Evolutionary conservation across 164 flowering plant genomes (phyloP).

Genomic region (Litsea cubeba): DNA sequence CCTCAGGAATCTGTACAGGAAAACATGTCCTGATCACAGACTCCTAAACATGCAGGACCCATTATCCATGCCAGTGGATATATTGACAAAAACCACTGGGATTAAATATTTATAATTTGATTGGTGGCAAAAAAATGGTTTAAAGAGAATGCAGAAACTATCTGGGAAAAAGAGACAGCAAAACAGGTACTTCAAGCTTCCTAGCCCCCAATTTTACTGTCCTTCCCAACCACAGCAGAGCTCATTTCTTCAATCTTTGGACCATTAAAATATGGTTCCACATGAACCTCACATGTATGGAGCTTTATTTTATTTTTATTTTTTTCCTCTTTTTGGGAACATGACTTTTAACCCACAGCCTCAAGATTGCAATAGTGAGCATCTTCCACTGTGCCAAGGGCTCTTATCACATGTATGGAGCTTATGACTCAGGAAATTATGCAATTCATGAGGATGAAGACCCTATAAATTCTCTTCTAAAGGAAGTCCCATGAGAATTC

Average conservation of each 20-base stretch:
- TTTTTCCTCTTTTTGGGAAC: too few relatives aligned
- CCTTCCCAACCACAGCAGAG: background rate
- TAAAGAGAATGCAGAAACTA: background rate
- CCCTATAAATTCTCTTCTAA: too few relatives aligned
- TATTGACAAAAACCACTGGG: background rate
- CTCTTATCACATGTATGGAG: too few relatives aligned
- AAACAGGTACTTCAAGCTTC: background rate
- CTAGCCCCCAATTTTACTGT: background rate
- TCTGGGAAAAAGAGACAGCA: background rate
- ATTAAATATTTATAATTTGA: background rate
- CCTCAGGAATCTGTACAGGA: background rate
- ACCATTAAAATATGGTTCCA: background rate
- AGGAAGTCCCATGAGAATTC: too few relatives aligned
- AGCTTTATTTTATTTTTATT: too few relatives aligned
- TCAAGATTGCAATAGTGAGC: too few relatives aligned
- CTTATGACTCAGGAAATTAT: too few relatives aligned
- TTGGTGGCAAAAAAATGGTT: background rate
- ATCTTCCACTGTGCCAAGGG: too few relatives aligned
- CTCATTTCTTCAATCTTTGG: background rate
- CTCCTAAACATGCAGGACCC: background rate
- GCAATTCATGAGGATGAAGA: too few relatives aligned
- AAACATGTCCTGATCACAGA: background rate
- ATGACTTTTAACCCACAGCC: too few relatives aligned
- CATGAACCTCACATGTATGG: background rate
- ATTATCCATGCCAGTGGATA: background rate